phyloP scores from a whole-genome alignment of 805 yeast species.

The Jamesozyma rosinii region DNA sequence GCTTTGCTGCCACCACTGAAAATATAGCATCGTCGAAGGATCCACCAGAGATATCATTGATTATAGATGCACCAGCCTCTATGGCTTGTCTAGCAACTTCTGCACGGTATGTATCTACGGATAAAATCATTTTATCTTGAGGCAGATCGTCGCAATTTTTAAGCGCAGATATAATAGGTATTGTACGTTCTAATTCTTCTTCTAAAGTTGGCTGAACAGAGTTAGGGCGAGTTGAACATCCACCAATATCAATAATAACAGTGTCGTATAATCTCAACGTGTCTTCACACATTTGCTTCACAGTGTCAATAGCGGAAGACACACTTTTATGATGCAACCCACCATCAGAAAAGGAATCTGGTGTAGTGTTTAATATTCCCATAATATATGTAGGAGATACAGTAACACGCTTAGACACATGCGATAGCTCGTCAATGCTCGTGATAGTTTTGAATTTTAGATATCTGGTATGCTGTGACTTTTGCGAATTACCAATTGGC shows the following conservation, averaged over 20 bases:
- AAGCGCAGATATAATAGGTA: slow-evolving; percentile 59
- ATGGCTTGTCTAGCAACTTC: slow-evolving; percentile 64
- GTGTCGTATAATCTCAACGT: slow-evolving; percentile 43
- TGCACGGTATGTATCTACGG: slow-evolving; percentile 83
- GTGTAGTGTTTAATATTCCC: slow-evolving; percentile 86
- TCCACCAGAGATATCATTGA: slow-evolving; percentile 88
- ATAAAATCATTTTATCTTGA: slow-evolving; percentile 43
- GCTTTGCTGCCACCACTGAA: slow-evolving; percentile 53
- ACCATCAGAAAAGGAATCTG: slow-evolving; percentile 94
- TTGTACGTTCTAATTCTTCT: slow-evolving; percentile 63
- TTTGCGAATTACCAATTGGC: slow-evolving; percentile 32
- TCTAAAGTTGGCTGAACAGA: slow-evolving; percentile 48
- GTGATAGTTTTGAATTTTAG: slow-evolving; percentile 24
- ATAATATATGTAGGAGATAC: slow-evolving; percentile 50
- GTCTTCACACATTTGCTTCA: slow-evolving; percentile 39
- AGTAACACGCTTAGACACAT: slow-evolving; percentile 28
- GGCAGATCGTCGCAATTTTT: slow-evolving; percentile 35
- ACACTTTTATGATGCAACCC: slow-evolving; percentile 35
- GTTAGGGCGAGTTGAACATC: slow-evolving; percentile 88
- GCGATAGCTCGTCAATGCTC: slow-evolving; percentile 38
- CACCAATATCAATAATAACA: slow-evolving; percentile 79
- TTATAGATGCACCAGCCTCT: slow-evolving; percentile 74
- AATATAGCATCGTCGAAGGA: slow-evolving; percentile 58
- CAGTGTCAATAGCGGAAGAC: slow-evolving; percentile 37
- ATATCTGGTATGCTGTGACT: slow-evolving; percentile 13